phyloP scores from a whole-genome alignment of 345 rosid genomes.

The Aquilaria sinensis region DNA sequence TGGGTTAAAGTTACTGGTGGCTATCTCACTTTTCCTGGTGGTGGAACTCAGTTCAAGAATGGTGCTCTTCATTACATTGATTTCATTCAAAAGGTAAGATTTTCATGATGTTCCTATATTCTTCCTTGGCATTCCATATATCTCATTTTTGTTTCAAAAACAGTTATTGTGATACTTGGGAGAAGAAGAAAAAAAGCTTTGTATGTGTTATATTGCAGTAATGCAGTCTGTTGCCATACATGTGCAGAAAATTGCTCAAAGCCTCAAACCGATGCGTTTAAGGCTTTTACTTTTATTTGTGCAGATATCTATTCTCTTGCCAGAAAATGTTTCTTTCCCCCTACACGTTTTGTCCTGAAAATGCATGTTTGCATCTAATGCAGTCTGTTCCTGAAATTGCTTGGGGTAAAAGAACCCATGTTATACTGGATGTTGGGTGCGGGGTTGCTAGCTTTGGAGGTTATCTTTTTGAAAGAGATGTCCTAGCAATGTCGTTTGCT shows the following conservation, averaged over 20 bases:
- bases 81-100: constrained; percentile 36
- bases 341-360: too few species aligned
- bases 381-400: constrained; percentile 57
- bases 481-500: constrained; percentile 81
- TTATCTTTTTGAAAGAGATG: constrained; percentile 75
- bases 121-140: too few species aligned
- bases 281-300: too few species aligned
- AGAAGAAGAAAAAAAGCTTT: too few species aligned
- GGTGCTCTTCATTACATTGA: constrained; percentile 55
- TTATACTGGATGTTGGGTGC: constrained; percentile 84
- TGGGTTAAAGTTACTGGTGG: constrained; percentile 59
- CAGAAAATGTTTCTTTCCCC: too few species aligned
- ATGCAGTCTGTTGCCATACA: too few species aligned
- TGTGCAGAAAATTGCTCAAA: too few species aligned
- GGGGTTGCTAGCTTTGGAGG: constrained; percentile 97
- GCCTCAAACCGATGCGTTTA: too few species aligned
- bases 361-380: constrained; percentile 8
- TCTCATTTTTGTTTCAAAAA: too few species aligned
- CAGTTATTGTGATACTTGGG: too few species aligned
- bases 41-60: constrained; percentile 49
- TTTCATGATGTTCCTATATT: neutral
- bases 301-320: too few species aligned
- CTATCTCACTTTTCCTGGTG: constrained; percentile 53
- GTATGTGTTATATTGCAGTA: too few species aligned
- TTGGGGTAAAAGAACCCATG: constrained; percentile 78